Conservation (phyloP, 441 rosid species). For the Aquilaria agallochum region DNA sequence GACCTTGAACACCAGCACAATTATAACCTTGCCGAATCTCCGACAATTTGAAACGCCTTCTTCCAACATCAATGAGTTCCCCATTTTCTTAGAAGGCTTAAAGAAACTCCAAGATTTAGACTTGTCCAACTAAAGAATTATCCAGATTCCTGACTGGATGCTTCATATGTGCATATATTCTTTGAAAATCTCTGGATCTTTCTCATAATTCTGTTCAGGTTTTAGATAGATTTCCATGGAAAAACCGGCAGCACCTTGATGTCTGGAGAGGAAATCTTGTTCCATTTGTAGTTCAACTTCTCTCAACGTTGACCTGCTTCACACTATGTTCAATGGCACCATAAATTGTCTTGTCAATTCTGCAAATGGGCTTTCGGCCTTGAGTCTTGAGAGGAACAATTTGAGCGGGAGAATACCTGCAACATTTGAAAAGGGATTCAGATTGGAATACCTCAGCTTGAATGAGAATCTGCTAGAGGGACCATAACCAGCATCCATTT, state of each 20-base stretch:
- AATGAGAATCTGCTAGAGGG: slow-evolving; percentile 21
- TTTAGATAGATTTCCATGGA: slow-evolving; percentile 8
- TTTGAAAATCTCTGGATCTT: slow-evolving; percentile 3
- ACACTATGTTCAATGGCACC: slow-evolving; percentile 13
- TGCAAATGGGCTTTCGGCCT: background rate
- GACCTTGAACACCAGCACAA: background rate
- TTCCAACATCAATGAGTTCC: slow-evolving; percentile 17
- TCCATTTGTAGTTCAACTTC: slow-evolving; percentile 10
- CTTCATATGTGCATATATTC: background rate
- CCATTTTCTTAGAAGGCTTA: slow-evolving; percentile 5
- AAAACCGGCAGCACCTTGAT: background rate
- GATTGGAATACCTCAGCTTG: slow-evolving; percentile 8
- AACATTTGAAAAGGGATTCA: background rate
- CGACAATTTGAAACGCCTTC: background rate
- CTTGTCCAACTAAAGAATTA: slow-evolving; percentile 15
- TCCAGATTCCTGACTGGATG: background rate
- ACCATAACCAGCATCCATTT: slow-evolving; percentile 10
- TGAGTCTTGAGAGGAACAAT: slow-evolving; percentile 14
- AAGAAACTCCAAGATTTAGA: background rate
- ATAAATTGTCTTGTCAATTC: slow-evolving; percentile 12
- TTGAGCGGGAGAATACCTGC: slow-evolving; percentile 12
- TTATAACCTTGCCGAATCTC: no score
- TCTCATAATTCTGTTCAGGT: slow-evolving; percentile 13
- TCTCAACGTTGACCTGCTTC: slow-evolving; percentile 15
- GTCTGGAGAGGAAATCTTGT: slow-evolving; percentile 16